phyloP scores from a whole-genome alignment of 345 rosid species.

The Toxicodendron radicans region DNA sequence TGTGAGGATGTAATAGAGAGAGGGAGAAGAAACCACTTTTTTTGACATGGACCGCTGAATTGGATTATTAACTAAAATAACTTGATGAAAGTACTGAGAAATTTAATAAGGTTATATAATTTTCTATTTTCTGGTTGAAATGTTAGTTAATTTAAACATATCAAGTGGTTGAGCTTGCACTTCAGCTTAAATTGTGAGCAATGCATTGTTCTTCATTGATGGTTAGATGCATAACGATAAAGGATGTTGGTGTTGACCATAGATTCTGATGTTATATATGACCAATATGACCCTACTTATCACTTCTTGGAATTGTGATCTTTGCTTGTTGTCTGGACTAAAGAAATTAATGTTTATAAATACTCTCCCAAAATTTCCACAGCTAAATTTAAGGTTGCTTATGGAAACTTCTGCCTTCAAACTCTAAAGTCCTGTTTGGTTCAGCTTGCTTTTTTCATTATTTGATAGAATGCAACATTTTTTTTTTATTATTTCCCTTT shows the following conservation, averaged over 20 bases:
- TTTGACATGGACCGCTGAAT: neutral
- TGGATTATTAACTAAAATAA: neutral
- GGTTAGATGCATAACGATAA: neutral
- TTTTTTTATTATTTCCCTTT: no score
- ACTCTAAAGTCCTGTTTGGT: neutral
- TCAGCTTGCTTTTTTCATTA: neutral
- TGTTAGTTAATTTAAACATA: neutral
- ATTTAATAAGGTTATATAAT: neutral
- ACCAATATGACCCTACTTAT: conserved; percentile 10
- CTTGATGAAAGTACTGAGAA: neutral
- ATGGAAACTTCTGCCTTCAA: neutral
- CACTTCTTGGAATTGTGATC: neutral
- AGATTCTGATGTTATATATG: conserved; percentile 12
- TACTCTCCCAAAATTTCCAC: neutral
- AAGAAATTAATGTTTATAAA: neutral
- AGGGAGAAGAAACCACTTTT: conserved; percentile 2
- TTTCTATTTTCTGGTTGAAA: neutral
- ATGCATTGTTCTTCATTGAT: neutral
- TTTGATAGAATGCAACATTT: neutral
- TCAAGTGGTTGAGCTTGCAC: conserved; percentile 12
- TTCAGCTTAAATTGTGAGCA: conserved; percentile 22
- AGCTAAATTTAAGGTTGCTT: no score
- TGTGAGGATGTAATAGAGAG: neutral
- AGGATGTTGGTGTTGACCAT: conserved; percentile 7
- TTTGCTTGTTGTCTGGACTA: no score